Percentiles rank a stretch among this genome's conserved stretches.
phyloP scores from a whole-genome alignment of 371 early-diverging fungal species.

The Circinella umbellata region DNA sequence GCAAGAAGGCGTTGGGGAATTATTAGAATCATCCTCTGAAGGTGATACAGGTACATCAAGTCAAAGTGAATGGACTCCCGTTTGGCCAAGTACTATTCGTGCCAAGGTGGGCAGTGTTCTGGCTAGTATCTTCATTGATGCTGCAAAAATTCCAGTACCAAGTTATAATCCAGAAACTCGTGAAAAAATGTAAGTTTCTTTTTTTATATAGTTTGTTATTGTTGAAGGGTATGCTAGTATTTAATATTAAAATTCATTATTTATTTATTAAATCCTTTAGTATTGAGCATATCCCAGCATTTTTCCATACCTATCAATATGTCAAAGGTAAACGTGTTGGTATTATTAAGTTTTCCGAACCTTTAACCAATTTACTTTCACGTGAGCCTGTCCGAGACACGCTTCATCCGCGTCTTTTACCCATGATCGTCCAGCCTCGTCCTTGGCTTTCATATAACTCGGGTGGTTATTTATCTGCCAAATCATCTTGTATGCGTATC shows the following conservation, averaged over 20 bases:
- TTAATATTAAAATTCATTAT: too few relatives aligned
- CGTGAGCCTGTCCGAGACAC: slow-evolving; percentile 66
- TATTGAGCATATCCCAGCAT: slow-evolving; percentile 76
- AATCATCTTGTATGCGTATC: slow-evolving; percentile 78
- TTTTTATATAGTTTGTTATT: not conserved
- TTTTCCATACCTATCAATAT: slow-evolving; percentile 76
- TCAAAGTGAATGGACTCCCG: slow-evolving; percentile 60
- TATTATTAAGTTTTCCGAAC: slow-evolving; percentile 73
- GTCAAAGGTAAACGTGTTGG: slow-evolving; percentile 74
- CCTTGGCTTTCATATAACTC: slow-evolving; percentile 92
- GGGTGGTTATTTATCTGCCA: slow-evolving; percentile 90
- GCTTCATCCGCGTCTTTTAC: slow-evolving; percentile 81
- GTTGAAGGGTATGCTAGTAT: not conserved
- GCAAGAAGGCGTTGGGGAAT: slow-evolving; percentile 26
- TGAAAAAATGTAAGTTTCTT: slow-evolving; percentile 40
- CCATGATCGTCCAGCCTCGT: slow-evolving; percentile 94
- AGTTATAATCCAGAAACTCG: slow-evolving; percentile 64
- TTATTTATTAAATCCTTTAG: slow-evolving; percentile 15
- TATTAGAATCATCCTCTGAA: slow-evolving; percentile 22
- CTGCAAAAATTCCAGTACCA: slow-evolving; percentile 73
- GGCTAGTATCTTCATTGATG: slow-evolving; percentile 73
- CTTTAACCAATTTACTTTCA: slow-evolving; percentile 73
- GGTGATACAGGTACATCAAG: slow-evolving; percentile 39
- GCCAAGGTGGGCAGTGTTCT: slow-evolving; percentile 74
- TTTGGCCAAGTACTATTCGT: slow-evolving; percentile 68